Conservation (phyloP, 331 rosid genomes). For the Quercus lobata region DNA sequence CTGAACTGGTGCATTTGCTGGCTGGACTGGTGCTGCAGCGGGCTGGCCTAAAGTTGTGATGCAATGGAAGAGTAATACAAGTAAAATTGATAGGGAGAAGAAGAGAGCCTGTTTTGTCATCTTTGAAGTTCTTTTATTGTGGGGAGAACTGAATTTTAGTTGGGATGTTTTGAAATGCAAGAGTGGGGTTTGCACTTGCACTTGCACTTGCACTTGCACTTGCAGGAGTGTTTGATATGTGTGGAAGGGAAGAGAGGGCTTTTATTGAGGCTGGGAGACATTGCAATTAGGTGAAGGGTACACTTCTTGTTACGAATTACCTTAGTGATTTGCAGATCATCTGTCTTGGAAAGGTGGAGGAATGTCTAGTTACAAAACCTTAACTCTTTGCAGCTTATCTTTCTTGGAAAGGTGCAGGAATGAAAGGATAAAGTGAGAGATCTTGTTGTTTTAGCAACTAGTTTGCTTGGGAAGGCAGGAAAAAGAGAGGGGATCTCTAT, state of each 20-base stretch:
- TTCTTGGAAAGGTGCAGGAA: background rate
- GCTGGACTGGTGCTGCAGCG: slow-evolving; percentile 2
- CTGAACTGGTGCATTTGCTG: slow-evolving; percentile 9
- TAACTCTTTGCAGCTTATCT: background rate
- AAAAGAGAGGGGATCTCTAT: background rate
- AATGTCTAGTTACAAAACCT: background rate
- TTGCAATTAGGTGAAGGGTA: background rate
- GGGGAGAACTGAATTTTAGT: background rate
- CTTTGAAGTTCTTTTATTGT: background rate
- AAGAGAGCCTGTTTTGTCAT: background rate
- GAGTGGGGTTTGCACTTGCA: background rate
- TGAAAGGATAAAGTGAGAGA: background rate
- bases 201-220: too few species aligned
- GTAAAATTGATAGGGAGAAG: slow-evolving; percentile 11
- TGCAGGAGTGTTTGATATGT: background rate
- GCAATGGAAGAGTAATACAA: slow-evolving; percentile 7
- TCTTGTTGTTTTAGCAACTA: background rate
- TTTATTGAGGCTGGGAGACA: background rate
- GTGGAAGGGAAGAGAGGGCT: background rate
- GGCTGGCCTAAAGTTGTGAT: slow-evolving; percentile 26
- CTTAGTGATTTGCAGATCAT: background rate
- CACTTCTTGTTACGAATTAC: background rate
- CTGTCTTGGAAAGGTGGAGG: background rate
- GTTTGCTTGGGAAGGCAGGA: background rate
- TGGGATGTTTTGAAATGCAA: background rate